Evolutionary conservation across 2,329 filamentous ascomycete genomes (phyloP), one percentile per base, ranked within the genome.

Genomic region (Pseudopyricularia javanii): DNA sequence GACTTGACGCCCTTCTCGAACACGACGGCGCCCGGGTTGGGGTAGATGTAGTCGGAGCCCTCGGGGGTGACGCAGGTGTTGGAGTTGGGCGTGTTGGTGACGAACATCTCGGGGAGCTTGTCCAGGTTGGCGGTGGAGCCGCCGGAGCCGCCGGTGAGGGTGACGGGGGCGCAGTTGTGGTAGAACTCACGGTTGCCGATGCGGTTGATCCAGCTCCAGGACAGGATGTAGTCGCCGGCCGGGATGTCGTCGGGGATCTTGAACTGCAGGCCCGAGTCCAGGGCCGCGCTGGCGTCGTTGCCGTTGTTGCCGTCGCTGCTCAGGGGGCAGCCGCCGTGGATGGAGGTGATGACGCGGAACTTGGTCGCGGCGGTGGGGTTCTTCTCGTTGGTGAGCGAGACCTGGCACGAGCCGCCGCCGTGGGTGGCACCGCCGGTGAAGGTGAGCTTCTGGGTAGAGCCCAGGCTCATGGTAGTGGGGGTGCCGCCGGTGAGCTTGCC

Each of bases 191-290:
- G 84, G 72, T 95, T 95, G 3, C 93, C 93, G 9, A 95, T 63
- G 55, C 85, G 86, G 74, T 97, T 97, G 69, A 95, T 82, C 93
- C 93, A 97, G 1, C 89, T 89, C 90, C 91, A 97, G 0, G 88
- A 88, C 5, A 97, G 74, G 0, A 83, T 87, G 26, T 86, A 91
- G 40, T 90, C 78, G 4, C 91, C 93, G 1, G 83, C 71, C 8
- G 83, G 80, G 48, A 96, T 76, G 22, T 83, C 79, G 0, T 75
- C 65, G 0, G 91, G 91, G 6, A 96, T 80, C 0, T 70, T 78
- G 70, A 84, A 95, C 30, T 79, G 70, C 67, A 87, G 93, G 0
- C 69, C 73, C 62, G 75, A 75, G 0, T 81, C 75, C 35, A 75
- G 70, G 0, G 56, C 56, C 0, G 66, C 66, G 2, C 61, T 59